Conservation (phyloP, 768 basidiomycete genomes). For the Naganishia randhawae region DNA sequence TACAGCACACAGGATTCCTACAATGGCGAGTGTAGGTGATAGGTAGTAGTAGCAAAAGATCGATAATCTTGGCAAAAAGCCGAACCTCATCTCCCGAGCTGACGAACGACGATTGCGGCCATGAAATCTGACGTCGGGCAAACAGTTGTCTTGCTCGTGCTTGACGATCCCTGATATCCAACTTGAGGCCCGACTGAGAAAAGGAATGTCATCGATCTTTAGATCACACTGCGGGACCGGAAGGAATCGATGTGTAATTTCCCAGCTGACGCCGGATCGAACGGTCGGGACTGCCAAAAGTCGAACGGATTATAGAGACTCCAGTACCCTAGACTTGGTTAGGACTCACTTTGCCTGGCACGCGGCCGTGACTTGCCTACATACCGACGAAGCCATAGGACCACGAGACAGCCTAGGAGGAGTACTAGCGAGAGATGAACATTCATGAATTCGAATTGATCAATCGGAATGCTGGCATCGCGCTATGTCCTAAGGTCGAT, state of each 20-base stretch:
- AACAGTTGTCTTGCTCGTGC: neutral
- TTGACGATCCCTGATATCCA: neutral
- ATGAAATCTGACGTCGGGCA: neutral
- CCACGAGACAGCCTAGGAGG: neutral
- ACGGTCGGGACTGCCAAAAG: neutral
- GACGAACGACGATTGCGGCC: neutral
- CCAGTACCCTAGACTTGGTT: neutral
- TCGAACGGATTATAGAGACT: neutral
- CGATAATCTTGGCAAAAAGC: neutral
- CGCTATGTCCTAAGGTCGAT: neutral
- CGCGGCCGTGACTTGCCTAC: neutral
- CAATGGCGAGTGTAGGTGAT: neutral
- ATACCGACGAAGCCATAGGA: neutral
- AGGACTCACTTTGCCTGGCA: neutral
- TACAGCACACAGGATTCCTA: neutral
- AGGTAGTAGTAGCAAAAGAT: neutral
- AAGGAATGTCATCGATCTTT: neutral
- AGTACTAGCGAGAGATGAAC: neutral
- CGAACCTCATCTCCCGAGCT: neutral
- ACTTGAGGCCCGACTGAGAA: neutral
- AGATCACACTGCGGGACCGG: slow-evolving; percentile 4
- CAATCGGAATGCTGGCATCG: neutral
- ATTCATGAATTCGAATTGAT: neutral
- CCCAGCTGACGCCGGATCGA: neutral
- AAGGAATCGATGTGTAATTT: neutral